Conservation (phyloP, 352 stramenopile genomes). For the Peronospora belbahrii region DNA sequence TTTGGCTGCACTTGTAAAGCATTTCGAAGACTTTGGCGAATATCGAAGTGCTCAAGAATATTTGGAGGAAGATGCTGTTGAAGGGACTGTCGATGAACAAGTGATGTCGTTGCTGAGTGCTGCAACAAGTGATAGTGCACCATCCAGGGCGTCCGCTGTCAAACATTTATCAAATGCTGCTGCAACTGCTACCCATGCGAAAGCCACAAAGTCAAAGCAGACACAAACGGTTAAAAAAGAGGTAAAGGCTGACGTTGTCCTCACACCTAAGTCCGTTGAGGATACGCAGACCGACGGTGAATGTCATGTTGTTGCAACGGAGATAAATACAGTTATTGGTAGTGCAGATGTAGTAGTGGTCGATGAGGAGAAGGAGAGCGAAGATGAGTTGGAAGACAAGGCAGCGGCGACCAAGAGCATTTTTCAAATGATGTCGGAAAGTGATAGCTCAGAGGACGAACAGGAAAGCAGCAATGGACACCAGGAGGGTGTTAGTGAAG, state of each 20-base stretch:
- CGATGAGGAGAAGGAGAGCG: slow-evolving; percentile 8
- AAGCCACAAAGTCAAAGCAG: slow-evolving; percentile 8
- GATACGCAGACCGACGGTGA: not conserved
- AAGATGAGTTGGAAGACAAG: slow-evolving; percentile 21
- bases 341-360: not conserved
- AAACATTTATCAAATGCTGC: not conserved
- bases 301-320: not conserved
- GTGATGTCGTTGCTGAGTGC: slow-evolving; percentile 5
- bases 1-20: slow-evolving; percentile 79
- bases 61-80: slow-evolving; percentile 49
- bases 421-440: slow-evolving; percentile 41
- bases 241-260: not conserved
- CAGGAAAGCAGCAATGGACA: slow-evolving; percentile 20
- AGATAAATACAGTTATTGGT: not conserved
- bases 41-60: slow-evolving; percentile 83
- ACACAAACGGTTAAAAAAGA: slow-evolving; percentile 8
- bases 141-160: not conserved
- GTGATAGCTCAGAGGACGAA: slow-evolving; percentile 25
- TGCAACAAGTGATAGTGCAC: not conserved
- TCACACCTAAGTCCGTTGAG: not conserved
- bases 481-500: slow-evolving; percentile 15
- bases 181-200: slow-evolving; percentile 2
- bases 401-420: slow-evolving; percentile 19
- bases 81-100: slow-evolving; percentile 22
- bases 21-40: slow-evolving; percentile 92